A percentile compares a stretch with the other conserved stretches of the same genome.
Conservation (phyloP, 2,329 filamentous ascomycete genomes). For the Colletotrichum musae region DNA sequence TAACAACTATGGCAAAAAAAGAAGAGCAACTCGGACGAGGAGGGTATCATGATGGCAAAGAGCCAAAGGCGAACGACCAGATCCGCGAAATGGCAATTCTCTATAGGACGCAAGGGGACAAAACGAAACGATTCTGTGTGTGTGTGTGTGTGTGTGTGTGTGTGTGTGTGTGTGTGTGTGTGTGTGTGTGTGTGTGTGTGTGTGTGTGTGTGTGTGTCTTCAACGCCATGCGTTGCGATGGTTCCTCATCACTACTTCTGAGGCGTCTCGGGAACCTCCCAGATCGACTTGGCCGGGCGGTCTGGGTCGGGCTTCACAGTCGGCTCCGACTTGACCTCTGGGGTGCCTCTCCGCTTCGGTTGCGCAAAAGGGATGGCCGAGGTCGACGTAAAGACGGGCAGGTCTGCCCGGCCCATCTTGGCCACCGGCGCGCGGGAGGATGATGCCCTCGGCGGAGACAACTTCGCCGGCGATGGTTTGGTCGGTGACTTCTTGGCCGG, state of each 20-base stretch:
- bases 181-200: neutral
- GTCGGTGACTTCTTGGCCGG: conserved; percentile 52
- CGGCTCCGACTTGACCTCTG: conserved; percentile 4
- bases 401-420: conserved; percentile 52
- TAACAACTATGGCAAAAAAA: neutral
- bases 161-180: neutral
- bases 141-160: neutral
- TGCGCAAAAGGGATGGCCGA: conserved; percentile 65
- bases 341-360: conserved; percentile 1
- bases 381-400: conserved; percentile 57
- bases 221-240: too few species aligned
- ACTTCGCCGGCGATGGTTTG: conserved; percentile 50
- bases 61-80: conserved; percentile 16
- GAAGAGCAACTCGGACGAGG: conserved; percentile 26
- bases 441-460: conserved; percentile 46
- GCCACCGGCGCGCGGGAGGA: conserved; percentile 20
- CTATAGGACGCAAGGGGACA: conserved; percentile 20
- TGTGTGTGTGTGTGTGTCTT: neutral
- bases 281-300: conserved; percentile 45
- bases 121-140: neutral
- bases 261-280: conserved; percentile 54
- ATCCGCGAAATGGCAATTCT: conserved; percentile 16
- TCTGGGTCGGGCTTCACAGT: conserved; percentile 31
- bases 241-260: conserved; percentile 37
- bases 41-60: conserved; percentile 37